Evolutionary conservation across 495 filamentous ascomycete species (phyloP), one percentile per base, ranked within the genome.

Genomic region (Neurospora sp.): DNA sequence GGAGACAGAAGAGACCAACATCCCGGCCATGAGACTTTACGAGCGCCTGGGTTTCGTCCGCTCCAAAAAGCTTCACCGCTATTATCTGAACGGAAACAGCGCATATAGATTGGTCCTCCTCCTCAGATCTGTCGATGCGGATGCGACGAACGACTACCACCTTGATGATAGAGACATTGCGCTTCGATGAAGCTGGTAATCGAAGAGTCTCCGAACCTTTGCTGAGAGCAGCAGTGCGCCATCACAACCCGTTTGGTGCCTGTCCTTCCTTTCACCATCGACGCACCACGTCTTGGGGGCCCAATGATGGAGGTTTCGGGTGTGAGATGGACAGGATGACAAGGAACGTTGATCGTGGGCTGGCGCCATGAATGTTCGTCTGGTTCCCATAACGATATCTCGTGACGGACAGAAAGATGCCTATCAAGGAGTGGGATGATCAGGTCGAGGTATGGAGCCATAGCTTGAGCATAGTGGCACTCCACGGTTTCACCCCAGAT

Each of bases 1-100:
- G 48, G 96, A 99, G 85, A 99, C 96, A 3, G 96, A 99, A 84
- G 93, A 95, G 79, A 94, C 91, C 20, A 99, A 99, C 81, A 90
- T 90, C 4, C 92, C 94, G 6, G 94, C 94, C 8, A 95, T 98
- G 84, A 92, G 93, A 72, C 85, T 99, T 1, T 99, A 99, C 82
- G 96, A 98, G 79, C 85, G 94, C 1, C 84, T 99, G 6, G 96
- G 96, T 1, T 99, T 99, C 78, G 80, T 99, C 37, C 85, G 94
- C 72, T 97, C 93, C 74, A 99, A 99, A 83, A 91, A 92, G 69
- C 85, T 99, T 48, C 94, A 98, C 79, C 88, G 96, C 62, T 99
- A 99, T 79, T 99, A 99, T 77, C 82, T 99, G 66, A 98, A 98
- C 78, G 96, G 96, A 11, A 98, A 94, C 81, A 96, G 93, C 59